phyloP scores from a whole-genome alignment of 2,329 filamentous ascomycete genomes.

The Bipolaris zeicola region DNA sequence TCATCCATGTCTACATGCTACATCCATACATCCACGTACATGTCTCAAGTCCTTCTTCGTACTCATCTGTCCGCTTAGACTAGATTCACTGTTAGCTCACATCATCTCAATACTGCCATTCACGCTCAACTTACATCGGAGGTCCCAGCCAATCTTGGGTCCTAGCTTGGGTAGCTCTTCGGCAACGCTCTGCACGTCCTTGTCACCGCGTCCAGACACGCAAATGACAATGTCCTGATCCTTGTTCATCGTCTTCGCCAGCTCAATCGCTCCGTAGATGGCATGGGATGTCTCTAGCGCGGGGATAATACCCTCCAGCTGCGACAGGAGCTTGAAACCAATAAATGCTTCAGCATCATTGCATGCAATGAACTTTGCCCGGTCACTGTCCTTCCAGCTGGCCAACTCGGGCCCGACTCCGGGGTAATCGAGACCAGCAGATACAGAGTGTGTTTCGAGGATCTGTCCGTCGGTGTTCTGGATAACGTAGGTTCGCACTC shows the following conservation, averaged over 20 bases:
- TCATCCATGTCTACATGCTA: conserved; percentile 2
- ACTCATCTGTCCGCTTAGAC: conserved; percentile 24
- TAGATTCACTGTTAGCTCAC: conserved; percentile 28
- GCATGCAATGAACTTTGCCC: conserved; percentile 87
- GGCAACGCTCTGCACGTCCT: conserved; percentile 97
- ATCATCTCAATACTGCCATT: neutral
- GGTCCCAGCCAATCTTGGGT: conserved; percentile 79
- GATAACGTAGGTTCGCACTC: conserved; percentile 92
- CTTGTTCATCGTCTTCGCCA: conserved; percentile 91
- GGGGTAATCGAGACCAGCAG: conserved; percentile 94
- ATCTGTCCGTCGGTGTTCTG: conserved; percentile 95
- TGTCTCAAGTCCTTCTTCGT: neutral
- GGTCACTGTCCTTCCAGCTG: conserved; percentile 86
- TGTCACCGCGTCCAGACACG: conserved; percentile 90
- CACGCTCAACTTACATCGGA: conserved; percentile 54
- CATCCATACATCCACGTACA: neutral
- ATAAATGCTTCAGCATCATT: conserved; percentile 89
- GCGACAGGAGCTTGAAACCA: conserved; percentile 81
- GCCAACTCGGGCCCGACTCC: conserved; percentile 93
- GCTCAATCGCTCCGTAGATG: conserved; percentile 83
- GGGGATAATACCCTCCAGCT: conserved; percentile 96
- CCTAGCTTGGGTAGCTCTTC: conserved; percentile 89
- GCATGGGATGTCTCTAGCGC: conserved; percentile 94
- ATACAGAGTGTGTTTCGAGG: conserved; percentile 92
- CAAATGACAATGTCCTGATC: conserved; percentile 92